These are phyloP conservation scores for Hypoxylon sp. DNA, from an alignment of 2,329 filamentous ascomycete genomes.

Conservation along the genomic window DNA sequence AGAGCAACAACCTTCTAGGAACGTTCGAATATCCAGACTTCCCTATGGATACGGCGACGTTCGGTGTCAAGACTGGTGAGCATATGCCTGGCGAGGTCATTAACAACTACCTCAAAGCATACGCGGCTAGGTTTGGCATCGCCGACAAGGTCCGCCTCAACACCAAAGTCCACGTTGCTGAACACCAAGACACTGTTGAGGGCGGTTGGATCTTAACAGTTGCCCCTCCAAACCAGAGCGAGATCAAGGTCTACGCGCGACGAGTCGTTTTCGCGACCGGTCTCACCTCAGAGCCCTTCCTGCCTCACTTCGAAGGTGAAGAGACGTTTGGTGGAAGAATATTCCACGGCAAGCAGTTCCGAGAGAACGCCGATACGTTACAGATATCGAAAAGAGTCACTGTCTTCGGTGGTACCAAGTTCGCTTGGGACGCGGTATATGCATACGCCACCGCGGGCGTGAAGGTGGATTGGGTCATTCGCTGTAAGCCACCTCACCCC, in stretches of 20 bases:
- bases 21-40: conserved; percentile 79
- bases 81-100: conserved; percentile 67
- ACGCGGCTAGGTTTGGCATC: conserved; percentile 62
- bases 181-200: conserved; percentile 53
- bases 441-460: conserved; percentile 61
- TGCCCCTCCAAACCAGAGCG: conserved; percentile 13
- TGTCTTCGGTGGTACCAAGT: conserved; percentile 69
- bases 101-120: conserved; percentile 65
- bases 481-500: conserved; percentile 42
- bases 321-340: conserved; percentile 60
- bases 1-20: conserved; percentile 76
- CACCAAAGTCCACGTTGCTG: conserved; percentile 59
- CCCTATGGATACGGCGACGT: conserved; percentile 66
- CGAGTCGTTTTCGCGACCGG: conserved; percentile 71
- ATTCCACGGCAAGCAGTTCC: conserved; percentile 65
- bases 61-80: conserved; percentile 56
- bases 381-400: conserved; percentile 53
- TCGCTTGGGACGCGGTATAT: conserved; percentile 69
- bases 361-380: conserved; percentile 44
- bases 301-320: conserved; percentile 60
- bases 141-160: conserved; percentile 56
- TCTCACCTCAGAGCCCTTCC: conserved; percentile 63
- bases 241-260: conserved; percentile 46
- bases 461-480: conserved; percentile 65
- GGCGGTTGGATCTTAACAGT: conserved; percentile 47